A percentile compares a stretch with the other conserved stretches of the same genome.
Evolutionary conservation across 140 eudicot genomes (phyloP).

Genomic region (Erigeron philadelphicus): DNA sequence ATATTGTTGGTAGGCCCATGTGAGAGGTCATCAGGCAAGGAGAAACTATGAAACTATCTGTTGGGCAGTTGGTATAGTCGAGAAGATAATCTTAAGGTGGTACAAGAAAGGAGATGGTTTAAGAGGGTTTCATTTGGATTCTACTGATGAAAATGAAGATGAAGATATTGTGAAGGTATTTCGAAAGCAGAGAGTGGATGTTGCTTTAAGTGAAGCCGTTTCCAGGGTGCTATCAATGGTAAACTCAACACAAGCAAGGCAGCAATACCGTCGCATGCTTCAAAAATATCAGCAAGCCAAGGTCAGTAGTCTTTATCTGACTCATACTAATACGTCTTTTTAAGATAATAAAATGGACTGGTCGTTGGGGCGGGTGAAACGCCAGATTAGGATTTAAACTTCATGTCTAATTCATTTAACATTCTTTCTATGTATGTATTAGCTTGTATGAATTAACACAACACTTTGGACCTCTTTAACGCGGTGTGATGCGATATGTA

Average conservation of each 20-base stretch:
- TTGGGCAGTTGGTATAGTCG: conserved; percentile 85
- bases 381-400: not conserved
- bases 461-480: too few relatives aligned
- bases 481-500: too few relatives aligned
- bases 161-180: conserved; percentile 59
- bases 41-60: conserved; percentile 62
- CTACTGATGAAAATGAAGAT: conserved; percentile 51
- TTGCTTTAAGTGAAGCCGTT: conserved; percentile 73
- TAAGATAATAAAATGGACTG: not conserved
- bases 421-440: too few relatives aligned
- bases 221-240: conserved; percentile 83
- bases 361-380: not conserved
- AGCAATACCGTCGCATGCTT: conserved; percentile 85
- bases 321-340: not conserved
- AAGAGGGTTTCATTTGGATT: conserved; percentile 57
- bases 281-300: conserved; percentile 63
- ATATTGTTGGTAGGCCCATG: conserved; percentile 71
- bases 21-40: conserved; percentile 90
- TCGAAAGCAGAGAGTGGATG: conserved; percentile 70
- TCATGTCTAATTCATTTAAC: too few relatives aligned
- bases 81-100: conserved; percentile 84
- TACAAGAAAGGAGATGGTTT: conserved; percentile 76
- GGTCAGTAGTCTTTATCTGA: conserved; percentile 38
- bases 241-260: conserved; percentile 64
- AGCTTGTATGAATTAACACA: too few relatives aligned